Base-by-base conservation (phyloP, 2,329 filamentous ascomycete genomes). In the Colletotrichum viniferum region DNA sequence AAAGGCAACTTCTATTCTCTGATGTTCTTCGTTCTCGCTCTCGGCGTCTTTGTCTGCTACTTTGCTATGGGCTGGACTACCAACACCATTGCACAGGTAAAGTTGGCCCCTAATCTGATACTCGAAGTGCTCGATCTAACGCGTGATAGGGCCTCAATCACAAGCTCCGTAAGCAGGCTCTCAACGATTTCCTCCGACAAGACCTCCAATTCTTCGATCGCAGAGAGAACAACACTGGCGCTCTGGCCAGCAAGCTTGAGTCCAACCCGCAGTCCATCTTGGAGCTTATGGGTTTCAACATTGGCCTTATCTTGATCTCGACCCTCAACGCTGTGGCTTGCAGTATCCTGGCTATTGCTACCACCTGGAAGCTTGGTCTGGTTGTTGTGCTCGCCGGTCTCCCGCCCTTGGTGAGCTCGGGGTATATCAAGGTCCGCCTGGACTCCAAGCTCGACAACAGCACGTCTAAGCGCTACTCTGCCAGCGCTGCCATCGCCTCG, bases 11-110 rank as follows among this genome's bases (percentile, higher is more conserved):
- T 90, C 78, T 90, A 85, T 81, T 86, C 89, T 0, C 82, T 86
- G 67, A 91, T 91, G 89, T 91, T 91, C 76, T 86, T 90, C 60
- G 83, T 90, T 2, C 78, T 89, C 48, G 88, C 89, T 4, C 81
- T 83, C 5, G 87, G 84, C 4, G 83, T 84, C n/a, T 81, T 88
- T 1, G 62, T 89, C 1, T 82, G 84, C 12, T 91, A 90, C 77
- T 85, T 85, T 61, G 61, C 78, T 10, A 77, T 86, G 43, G 85
- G 86, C 3, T 85, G 79, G 72, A 61, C 80, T 3, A 82, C 84
- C 16, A 87, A 86, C 71, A 74, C 78, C 7, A 79, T 85, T 12
- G 79, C 83, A 12, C 81, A 82, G 76, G 80, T 79, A 70, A 34
- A n/a, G 1, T 13, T 62, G 10, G 6, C 9, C 28, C 12, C 61